Evolutionary conservation across 352 stramenopile genomes (phyloP), one percentile per base, ranked within the genome.

Genomic region (Globisporangium recalcitrans): DNA sequence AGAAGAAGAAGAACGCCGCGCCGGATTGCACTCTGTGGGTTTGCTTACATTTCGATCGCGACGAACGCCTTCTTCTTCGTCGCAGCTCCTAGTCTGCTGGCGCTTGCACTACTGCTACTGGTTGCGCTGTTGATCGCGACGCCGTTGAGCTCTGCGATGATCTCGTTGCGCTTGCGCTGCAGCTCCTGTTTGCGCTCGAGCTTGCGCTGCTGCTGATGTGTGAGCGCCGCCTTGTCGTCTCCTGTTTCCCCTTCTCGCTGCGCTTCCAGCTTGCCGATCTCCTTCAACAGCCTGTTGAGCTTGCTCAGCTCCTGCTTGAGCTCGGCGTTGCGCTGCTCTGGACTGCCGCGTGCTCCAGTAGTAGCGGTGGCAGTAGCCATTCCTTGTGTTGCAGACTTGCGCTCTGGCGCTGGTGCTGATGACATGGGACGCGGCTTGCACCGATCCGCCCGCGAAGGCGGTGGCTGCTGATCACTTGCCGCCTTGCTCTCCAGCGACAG

Each of bases 291-390:
- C 13, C 77, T 79, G 53, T 88, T 89, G 54, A 89, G 60, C 29
- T 73, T 74, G 26, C 76, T 78, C 42, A 89, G 64, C 22, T 87
- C 69, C 13, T 62, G 69, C 68, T 85, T 85, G 34, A 81, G 63
- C 44, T 74, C 61, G 11, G 51, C 27, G 19, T 16, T 52, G 29
- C 51, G 67, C 40, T 71, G 54, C 11, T 68, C 60, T 5, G 61
- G 46, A 13, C 67, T 31, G 62, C 22, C 26, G 14, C 32, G 24
- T 36, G 24, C 26, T 54, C 7, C 24, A 54, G 48, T 22, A 24
- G 36, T 4, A 44, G 13, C 13, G 22, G 38, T 19, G 22, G 19
- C 40, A 14, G 47, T 13, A 11, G 26, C 24, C 3, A 4, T 2
- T 54, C 24, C 13, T 8, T 5, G 3, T 54, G n/a, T 14, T 36